Evolutionary conservation across 129 eudicot species (phyloP).

Genomic region (Dittrichia graveolens): DNA sequence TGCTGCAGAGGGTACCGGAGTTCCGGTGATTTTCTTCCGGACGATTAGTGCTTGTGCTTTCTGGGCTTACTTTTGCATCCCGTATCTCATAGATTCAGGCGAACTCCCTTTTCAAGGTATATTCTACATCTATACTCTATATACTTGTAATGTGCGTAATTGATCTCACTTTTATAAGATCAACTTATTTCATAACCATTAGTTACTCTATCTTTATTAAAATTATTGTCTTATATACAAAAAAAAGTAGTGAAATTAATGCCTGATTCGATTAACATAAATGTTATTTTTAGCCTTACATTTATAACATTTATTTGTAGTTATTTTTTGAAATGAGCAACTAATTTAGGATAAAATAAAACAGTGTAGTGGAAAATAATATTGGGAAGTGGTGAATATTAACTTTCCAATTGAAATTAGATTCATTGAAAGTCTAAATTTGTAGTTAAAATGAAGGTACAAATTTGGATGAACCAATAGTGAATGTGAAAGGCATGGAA

Average conservation of each 20-base stretch:
- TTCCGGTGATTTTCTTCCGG: conserved; percentile 50
- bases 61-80: conserved; percentile 58
- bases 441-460: conserved; percentile 29
- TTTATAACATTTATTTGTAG: no score
- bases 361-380: no score
- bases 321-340: no score
- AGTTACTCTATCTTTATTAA: no score
- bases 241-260: no score
- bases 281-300: no score
- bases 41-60: conserved; percentile 62
- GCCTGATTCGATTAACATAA: no score
- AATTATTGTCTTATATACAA: no score
- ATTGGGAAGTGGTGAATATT: no score
- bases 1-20: conserved; percentile 48
- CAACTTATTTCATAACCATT: no score
- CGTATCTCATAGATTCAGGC: conserved; percentile 49
- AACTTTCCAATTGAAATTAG: background rate
- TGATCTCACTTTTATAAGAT: no score
- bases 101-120: conserved; percentile 60
- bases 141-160: background rate
- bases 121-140: background rate
- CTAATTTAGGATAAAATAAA: no score
- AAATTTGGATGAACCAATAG: conserved; percentile 44
- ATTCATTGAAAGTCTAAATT: background rate
- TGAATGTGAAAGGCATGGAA: conserved; percentile 54